Percentiles rank a stretch among this genome's conserved stretches.
Conservation (phyloP, 2,329 filamentous ascomycete species). For the Nectriaceae sp. region DNA sequence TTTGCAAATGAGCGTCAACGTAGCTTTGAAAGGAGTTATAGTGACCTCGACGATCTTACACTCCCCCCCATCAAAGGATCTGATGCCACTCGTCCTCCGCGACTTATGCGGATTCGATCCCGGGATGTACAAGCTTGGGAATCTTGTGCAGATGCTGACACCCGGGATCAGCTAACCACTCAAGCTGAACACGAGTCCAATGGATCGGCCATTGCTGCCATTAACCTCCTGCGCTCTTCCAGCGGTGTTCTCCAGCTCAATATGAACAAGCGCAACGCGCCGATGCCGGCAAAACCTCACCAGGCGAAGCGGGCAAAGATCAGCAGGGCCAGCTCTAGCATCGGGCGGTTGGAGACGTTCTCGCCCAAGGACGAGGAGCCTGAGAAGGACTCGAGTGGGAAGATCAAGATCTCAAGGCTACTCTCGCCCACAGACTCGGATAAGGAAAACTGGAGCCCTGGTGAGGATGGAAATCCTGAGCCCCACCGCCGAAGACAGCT, state of each 20-base stretch:
- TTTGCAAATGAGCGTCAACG: constrained; percentile 51
- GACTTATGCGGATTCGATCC: constrained; percentile 70
- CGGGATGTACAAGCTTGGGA: constrained; percentile 90
- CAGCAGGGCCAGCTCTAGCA: constrained; percentile 60
- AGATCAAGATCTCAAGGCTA: constrained; percentile 43
- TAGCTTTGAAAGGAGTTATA: constrained; percentile 70
- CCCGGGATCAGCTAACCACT: constrained; percentile 75
- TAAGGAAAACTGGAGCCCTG: constrained; percentile 86
- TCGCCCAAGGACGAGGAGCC: constrained; percentile 29
- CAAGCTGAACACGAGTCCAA: constrained; percentile 79
- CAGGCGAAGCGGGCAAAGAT: constrained; percentile 64
- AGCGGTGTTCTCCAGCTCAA: constrained; percentile 56
- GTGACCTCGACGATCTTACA: constrained; percentile 61
- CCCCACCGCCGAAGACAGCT: constrained; percentile 36
- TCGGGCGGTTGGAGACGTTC: constrained; percentile 58
- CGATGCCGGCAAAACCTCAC: constrained; percentile 34
- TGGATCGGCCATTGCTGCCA: constrained; percentile 78
- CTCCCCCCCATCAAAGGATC: constrained; percentile 58
- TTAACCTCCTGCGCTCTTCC: constrained; percentile 76
- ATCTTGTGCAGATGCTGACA: constrained; percentile 81
- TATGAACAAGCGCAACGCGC: constrained; percentile 65
- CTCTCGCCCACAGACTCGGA: constrained; percentile 69
- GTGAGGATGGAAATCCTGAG: constrained; percentile 45
- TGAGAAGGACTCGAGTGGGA: constrained; percentile 25
- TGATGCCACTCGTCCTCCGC: constrained; percentile 55